phyloP scores from a whole-genome alignment of 108 stramenopile genomes.

The Pseudonitzschia delicatissima region DNA sequence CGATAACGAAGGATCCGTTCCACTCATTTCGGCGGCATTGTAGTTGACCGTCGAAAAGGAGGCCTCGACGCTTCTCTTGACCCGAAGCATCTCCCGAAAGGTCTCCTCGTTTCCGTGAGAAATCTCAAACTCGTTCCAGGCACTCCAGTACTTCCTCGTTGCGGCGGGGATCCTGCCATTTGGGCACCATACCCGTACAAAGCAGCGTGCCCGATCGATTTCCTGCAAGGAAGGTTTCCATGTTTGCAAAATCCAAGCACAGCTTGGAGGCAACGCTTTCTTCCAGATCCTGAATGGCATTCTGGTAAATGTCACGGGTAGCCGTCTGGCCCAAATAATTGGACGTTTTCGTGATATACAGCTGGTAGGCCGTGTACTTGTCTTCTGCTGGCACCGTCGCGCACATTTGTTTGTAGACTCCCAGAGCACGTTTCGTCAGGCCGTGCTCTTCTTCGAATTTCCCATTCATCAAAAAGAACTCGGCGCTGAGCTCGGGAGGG shows the following conservation, averaged over 20 bases:
- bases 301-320: constrained; percentile 90
- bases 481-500: constrained; percentile 82
- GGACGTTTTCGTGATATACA: constrained; percentile 90
- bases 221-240: constrained; percentile 93
- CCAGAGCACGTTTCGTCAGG: constrained; percentile 88
- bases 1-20: constrained; percentile 47
- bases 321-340: constrained; percentile 86
- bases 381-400: constrained; percentile 78
- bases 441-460: constrained; percentile 94
- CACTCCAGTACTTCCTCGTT: constrained; percentile 88
- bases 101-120: constrained; percentile 97
- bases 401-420: constrained; percentile 88
- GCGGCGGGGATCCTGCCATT: constrained; percentile 90
- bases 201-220: constrained; percentile 93
- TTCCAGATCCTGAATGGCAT: constrained; percentile 82
- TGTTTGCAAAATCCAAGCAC: constrained; percentile 91
- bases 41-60: constrained; percentile 91
- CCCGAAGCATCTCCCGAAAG: constrained; percentile 94
- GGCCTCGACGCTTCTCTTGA: constrained; percentile 92
- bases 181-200: constrained; percentile 90
- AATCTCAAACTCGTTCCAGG: constrained; percentile 98
- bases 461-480: constrained; percentile 90
- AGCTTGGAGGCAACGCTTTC: constrained; percentile 78
- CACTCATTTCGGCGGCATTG: constrained; percentile 84
- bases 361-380: constrained; percentile 81